phyloP scores from a whole-genome alignment of 2,329 filamentous ascomycete species.

The Leptographium galeiforme region DNA sequence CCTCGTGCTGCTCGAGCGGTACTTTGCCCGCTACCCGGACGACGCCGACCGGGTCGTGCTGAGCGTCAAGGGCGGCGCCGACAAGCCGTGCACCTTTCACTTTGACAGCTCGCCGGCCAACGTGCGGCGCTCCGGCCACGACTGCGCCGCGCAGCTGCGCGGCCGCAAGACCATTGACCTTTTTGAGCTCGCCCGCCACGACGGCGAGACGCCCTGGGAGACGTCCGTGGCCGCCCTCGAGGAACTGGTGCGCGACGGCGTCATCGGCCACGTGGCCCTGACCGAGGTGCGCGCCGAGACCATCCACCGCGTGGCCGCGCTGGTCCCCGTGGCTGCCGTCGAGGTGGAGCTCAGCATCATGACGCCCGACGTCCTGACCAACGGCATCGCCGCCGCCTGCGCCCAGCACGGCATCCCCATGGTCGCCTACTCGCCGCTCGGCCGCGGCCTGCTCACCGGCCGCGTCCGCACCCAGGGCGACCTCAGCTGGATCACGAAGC shows the following conservation, averaged over 20 bases:
- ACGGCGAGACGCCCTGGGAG: constrained; percentile 32
- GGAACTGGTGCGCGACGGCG: constrained; percentile 37
- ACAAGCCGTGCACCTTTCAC: constrained; percentile 11
- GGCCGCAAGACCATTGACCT: constrained; percentile 44
- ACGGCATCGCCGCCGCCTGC: constrained; percentile 35
- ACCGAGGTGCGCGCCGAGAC: constrained; percentile 31
- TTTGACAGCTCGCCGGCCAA: constrained; percentile 40
- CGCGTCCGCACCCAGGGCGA: constrained; percentile 25
- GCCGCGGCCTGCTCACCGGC: constrained; percentile 35
- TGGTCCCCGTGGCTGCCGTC: constrained; percentile 28
- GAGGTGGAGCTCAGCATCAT: constrained; percentile 43
- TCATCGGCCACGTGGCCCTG: constrained; percentile 26
- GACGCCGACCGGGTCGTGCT: constrained; percentile 49
- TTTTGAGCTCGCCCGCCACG: constrained; percentile 45
- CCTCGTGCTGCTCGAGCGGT: constrained; percentile 43
- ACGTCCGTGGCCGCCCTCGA: constrained; percentile 28
- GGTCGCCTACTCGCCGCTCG: constrained; percentile 28
- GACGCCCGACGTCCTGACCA: constrained; percentile 31
- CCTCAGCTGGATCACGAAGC: constrained; percentile 23
- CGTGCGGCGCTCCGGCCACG: constrained; percentile 44
- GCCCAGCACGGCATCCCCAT: constrained; percentile 41
- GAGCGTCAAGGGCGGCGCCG: constrained; percentile 43
- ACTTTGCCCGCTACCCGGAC: constrained; percentile 51
- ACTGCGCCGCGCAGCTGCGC: constrained; percentile 34
- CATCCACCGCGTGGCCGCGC: constrained; percentile 23